Evolutionary conservation across 2,329 filamentous ascomycete genomes (phyloP).

Genomic region (Aspergillus chevalieri): DNA sequence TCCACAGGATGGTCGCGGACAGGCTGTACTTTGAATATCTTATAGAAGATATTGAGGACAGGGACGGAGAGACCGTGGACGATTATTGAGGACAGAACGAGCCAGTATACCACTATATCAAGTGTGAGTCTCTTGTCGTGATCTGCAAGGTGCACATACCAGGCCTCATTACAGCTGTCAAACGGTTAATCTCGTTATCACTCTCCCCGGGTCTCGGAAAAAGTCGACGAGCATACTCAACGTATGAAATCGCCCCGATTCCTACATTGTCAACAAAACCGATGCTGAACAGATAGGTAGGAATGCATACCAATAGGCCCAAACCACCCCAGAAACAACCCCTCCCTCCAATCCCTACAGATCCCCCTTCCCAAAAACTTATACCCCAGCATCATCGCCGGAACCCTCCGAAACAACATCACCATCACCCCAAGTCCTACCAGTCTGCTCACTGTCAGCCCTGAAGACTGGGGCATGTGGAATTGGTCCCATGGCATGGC

Average conservation of each 20-base stretch:
- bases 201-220: conserved; percentile 38
- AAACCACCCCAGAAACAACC: conserved; percentile 56
- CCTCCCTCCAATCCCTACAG: conserved; percentile 51
- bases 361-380: conserved; percentile 49
- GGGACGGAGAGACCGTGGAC: conserved; percentile 37
- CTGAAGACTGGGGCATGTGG: conserved; percentile 47
- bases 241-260: conserved; percentile 42
- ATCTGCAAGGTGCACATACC: conserved; percentile 13
- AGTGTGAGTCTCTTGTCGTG: neutral
- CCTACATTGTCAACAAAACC: conserved; percentile 18
- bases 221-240: conserved; percentile 40
- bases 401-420: conserved; percentile 52
- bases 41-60: conserved; percentile 27
- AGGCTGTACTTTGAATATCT: conserved; percentile 20
- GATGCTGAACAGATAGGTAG: too few relatives aligned
- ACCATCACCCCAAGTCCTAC: conserved; percentile 49
- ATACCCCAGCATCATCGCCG: conserved; percentile 50
- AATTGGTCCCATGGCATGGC: conserved; percentile 53
- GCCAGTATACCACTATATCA: conserved; percentile 40
- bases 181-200: conserved; percentile 34
- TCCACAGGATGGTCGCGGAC: conserved; percentile 31
- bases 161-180: conserved; percentile 37
- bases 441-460: conserved; percentile 48
- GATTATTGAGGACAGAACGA: conserved; percentile 38
- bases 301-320: conserved; percentile 34